Evolutionary conservation across 306 rosid species (phyloP), one percentile per base, ranked within the genome.

Genomic region (Ormosia semicastrata): DNA sequence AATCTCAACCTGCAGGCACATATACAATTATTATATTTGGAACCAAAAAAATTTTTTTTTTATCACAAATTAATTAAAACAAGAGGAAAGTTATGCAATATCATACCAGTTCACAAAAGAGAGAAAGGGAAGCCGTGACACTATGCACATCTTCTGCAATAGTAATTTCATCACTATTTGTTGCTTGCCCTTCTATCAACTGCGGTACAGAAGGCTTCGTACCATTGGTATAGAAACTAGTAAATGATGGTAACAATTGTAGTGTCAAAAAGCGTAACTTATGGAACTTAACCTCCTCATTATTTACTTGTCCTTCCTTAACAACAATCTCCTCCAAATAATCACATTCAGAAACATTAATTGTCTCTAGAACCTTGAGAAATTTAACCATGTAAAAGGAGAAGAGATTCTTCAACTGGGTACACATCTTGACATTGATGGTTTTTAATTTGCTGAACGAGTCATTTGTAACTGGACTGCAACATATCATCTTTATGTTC

Each of bases 311-410:
- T 15, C 73, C 4, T 39, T 74, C 66, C 57, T n/a, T 7, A 8
- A 24, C 24, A 40, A 84, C 81, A 18, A 84, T 50, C 18, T 77
- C 63, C 17, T n/a, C n/a, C n/a, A n/a, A n/a, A n/a, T n/a, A n/a
- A n/a, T n/a, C n/a, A n/a, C n/a, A n/a, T n/a, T 84, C 52, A 75
- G 81, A 81, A 50, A 82, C 76, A 10, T 82, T 78, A 49, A 79
- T 29, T 62, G 64, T 32, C 75, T 87, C 66, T 0, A 85, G 71
- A 44, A 71, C 43, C 5, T 7, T 0, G 68, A 82, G 80, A 54
- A 81, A 41, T 17, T 43, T 32, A 30, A 57, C 73, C 3, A 4
- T 40, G 43, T 40, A 40, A 5, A 40, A 40, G 43, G 47, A 43
- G 47, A 6, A 43, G 6, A 87, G 64, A 37, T 62, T 77, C 47